Evolutionary conservation across 2,329 filamentous ascomycete species (phyloP).

Genomic region (Aspergillus sp.): DNA sequence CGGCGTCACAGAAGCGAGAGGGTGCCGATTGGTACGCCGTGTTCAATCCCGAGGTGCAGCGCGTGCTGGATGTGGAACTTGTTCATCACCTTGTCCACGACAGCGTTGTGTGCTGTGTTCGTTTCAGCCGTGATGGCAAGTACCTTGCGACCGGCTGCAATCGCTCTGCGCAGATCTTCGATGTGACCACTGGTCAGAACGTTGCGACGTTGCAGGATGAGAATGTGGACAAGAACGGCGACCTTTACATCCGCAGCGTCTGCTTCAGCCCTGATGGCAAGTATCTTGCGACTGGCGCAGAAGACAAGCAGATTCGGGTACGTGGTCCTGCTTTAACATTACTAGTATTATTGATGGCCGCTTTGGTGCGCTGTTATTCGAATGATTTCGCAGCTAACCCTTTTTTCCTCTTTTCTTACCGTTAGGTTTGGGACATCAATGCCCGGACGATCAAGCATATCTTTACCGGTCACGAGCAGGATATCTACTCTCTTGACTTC

Average conservation of each 20-base stretch:
- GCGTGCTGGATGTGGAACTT: slow-evolving; percentile 87
- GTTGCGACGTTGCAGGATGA: slow-evolving; percentile 90
- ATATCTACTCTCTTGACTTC: slow-evolving; percentile 97
- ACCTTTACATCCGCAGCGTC: slow-evolving; percentile 95
- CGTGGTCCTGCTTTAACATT: slow-evolving; percentile 34
- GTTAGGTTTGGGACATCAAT: slow-evolving; percentile 90
- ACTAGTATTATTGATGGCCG: not conserved
- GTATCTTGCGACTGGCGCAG: slow-evolving; percentile 91
- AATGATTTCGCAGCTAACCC: not conserved
- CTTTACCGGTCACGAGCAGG: slow-evolving; percentile 96
- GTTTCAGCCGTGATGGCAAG: slow-evolving; percentile 94
- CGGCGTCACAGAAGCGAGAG: slow-evolving; percentile 83
- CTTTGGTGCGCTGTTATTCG: not conserved
- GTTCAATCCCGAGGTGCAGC: slow-evolving; percentile 89
- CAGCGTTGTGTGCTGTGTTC: slow-evolving; percentile 96
- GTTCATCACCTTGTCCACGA: slow-evolving; percentile 91
- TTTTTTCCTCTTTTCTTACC: not conserved
- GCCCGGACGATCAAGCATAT: slow-evolving; percentile 82
- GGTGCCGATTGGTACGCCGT: slow-evolving; percentile 93
- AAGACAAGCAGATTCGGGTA: slow-evolving; percentile 95
- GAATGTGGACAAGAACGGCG: slow-evolving; percentile 80
- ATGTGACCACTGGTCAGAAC: slow-evolving; percentile 82
- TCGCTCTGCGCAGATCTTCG: slow-evolving; percentile 98
- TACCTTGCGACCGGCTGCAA: slow-evolving; percentile 98
- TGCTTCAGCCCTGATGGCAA: slow-evolving; percentile 97